Evolutionary conservation across 1,284 basidiomycete genomes (phyloP), one percentile per base, ranked within the genome.

Genomic region (Papiliotrema fonsecae): DNA sequence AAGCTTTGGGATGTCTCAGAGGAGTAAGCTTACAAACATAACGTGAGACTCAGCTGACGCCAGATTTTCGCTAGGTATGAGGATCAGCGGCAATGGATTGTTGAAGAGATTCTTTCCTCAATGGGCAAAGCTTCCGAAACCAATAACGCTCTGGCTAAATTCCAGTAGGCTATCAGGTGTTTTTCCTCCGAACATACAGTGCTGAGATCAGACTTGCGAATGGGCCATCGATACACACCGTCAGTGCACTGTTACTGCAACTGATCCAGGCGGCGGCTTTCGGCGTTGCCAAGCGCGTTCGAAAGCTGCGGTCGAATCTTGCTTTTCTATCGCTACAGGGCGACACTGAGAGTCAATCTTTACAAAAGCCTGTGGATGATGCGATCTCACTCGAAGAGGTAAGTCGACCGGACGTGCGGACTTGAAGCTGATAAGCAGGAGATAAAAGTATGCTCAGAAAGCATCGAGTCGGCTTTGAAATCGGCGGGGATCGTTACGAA

Each of bases 241-340:
- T 94, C 21, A 93, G 88, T 3, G 93, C 94, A 0, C 77, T 98
- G 2, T 77, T 98, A 6, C 77, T 98, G 19, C 93, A 97, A 62
- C 83, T 98, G n/a, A 85, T 97, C 1, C 94, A 98, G 65, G 92
- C 92, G 0, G 91, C 87, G 2, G 83, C 88, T 4, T 86, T 86
- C 55, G 87, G 88, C 55, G 82, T 91, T 21, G 78, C 55, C 4
- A 40, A 26, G 1, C 51, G 57, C 4, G 52, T 67, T 16, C 45
- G 52, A 24, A 68, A 61, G 49, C 47, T 64, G n/a, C 56, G 83
- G 14, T 66, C 83, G 6, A 77, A 25, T 24, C n/a, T 26, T 31
- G 6, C 5, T 28, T 28, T 24, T 22, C 14, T 19, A 2, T 2
- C 30, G 28, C 6, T 30, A 18, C 30, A 42, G 7, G 36, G 6